phyloP scores from a whole-genome alignment of 148 eudicot genomes.

The Fagopyrum homotropicum region DNA sequence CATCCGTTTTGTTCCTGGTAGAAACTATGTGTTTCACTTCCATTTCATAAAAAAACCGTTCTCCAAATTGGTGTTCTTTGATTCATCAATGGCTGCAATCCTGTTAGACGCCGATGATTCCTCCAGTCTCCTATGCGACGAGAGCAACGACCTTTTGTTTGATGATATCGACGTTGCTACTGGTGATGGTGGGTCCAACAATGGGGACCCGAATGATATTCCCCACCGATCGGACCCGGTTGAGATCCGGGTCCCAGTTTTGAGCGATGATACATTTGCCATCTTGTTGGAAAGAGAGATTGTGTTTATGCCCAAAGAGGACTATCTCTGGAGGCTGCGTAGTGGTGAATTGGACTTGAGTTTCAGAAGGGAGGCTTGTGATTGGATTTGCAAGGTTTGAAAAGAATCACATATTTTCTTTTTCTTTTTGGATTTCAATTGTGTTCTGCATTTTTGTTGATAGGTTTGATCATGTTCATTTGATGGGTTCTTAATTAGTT shows the following conservation, averaged over 20 bases:
- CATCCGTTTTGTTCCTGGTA: not conserved
- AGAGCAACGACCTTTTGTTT: conserved; percentile 38
- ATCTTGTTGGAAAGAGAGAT: conserved; percentile 50
- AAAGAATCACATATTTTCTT: not conserved
- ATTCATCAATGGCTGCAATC: conserved; percentile 1
- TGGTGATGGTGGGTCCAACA: not conserved
- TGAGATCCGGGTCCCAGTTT: conserved; percentile 23
- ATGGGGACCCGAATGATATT: conserved; percentile 10
- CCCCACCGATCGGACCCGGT: conserved; percentile 21
- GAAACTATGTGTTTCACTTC: not conserved
- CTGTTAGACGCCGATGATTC: not conserved
- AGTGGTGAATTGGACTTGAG: conserved; percentile 49
- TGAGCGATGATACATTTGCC: conserved; percentile 45
- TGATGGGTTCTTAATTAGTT: not conserved
- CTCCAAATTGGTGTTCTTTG: not conserved
- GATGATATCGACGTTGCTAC: conserved; percentile 36
- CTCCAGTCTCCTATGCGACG: conserved; percentile 39
- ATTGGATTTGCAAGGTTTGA: conserved; percentile 83
- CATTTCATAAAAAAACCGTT: conserved; percentile 5
- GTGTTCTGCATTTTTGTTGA: not conserved
- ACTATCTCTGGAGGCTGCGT: conserved; percentile 57
- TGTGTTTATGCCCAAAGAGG: conserved; percentile 42
- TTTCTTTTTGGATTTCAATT: not conserved
- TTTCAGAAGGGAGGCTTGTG: conserved; percentile 54
- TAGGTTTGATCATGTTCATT: conserved; percentile 10